Percentiles rank a stretch among this genome's conserved stretches.
phyloP scores from a whole-genome alignment of 345 rosid genomes.

The Leavenworthia alabamica region DNA sequence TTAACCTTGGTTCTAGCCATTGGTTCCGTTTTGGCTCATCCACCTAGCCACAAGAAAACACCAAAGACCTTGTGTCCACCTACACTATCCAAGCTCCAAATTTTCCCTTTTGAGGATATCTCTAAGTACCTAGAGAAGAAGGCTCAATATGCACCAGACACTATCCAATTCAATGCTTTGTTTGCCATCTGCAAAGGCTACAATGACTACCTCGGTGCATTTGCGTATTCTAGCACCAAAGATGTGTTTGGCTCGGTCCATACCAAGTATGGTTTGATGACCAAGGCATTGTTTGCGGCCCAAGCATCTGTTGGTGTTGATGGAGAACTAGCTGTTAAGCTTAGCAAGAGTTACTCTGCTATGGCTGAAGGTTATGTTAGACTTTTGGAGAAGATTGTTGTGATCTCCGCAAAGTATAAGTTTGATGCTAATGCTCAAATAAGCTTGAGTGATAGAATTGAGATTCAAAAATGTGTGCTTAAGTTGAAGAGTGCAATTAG shows the following conservation, averaged over 20 bases:
- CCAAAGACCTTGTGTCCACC: conserved; percentile 6
- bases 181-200: conserved; percentile 12
- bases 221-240: background rate
- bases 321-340: background rate
- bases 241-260: background rate
- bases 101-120: conserved; percentile 2
- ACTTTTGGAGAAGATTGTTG: background rate
- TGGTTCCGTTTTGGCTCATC: conserved; percentile 19
- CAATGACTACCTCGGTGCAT: background rate
- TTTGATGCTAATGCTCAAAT: conserved; percentile 12
- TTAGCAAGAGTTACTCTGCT: background rate
- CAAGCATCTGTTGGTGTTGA: conserved; percentile 7
- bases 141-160: background rate
- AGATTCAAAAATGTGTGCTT: background rate
- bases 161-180: background rate
- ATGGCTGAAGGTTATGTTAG: conserved; percentile 5
- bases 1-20: conserved; percentile 23
- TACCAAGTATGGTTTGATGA: background rate
- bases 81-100: conserved; percentile 12
- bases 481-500: conserved; percentile 9
- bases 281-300: background rate
- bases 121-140: background rate
- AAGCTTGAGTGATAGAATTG: background rate
- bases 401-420: background rate
- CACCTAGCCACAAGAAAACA: conserved; percentile 5